Conservation (phyloP, 2,329 filamentous ascomycete genomes). For the Chaetomium olivaceum region DNA sequence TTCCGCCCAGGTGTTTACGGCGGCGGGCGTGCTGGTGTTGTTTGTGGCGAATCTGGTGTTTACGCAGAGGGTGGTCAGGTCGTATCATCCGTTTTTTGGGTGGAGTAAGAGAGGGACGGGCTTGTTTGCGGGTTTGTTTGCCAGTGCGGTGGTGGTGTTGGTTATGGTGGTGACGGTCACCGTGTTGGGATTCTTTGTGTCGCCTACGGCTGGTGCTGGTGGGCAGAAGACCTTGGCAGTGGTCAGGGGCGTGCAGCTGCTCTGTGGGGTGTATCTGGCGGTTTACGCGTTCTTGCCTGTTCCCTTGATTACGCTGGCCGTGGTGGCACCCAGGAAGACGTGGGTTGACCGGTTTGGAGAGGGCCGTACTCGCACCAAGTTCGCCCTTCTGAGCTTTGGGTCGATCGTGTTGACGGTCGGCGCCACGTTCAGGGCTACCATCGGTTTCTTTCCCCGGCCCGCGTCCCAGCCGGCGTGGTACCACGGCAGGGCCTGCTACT, state of each 20-base stretch:
- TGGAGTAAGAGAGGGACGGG: constrained; percentile 60
- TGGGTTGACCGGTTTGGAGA: constrained; percentile 62
- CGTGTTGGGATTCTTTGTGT: constrained; percentile 67
- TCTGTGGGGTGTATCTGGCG: constrained; percentile 62
- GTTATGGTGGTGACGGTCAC: constrained; percentile 47
- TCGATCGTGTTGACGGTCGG: constrained; percentile 64
- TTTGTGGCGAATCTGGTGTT: constrained; percentile 80
- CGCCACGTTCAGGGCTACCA: constrained; percentile 67
- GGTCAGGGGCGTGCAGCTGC: constrained; percentile 65
- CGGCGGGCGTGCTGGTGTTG: constrained; percentile 71
- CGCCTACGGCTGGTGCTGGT: constrained; percentile 37
- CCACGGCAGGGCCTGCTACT: constrained; percentile 71
- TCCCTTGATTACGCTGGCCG: constrained; percentile 51
- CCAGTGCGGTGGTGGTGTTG: constrained; percentile 49
- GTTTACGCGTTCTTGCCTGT: constrained; percentile 67
- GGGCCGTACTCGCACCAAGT: constrained; percentile 67
- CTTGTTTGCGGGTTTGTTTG: constrained; percentile 56
- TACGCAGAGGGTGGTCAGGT: constrained; percentile 71
- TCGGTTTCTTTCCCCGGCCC: constrained; percentile 54
- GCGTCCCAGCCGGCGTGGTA: constrained; percentile 64
- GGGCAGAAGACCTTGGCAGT: constrained; percentile 45
- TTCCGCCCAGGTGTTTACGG: constrained; percentile 68
- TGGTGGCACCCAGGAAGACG: constrained; percentile 47
- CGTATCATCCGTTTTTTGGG: constrained; percentile 68
- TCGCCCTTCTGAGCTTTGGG: constrained; percentile 62